A percentile compares a stretch with the other conserved stretches of the same genome.
These are phyloP conservation scores for Termitomyces heimii DNA, from an alignment of 768 basidiomycete genomes.

Conservation along the genomic window DNA sequence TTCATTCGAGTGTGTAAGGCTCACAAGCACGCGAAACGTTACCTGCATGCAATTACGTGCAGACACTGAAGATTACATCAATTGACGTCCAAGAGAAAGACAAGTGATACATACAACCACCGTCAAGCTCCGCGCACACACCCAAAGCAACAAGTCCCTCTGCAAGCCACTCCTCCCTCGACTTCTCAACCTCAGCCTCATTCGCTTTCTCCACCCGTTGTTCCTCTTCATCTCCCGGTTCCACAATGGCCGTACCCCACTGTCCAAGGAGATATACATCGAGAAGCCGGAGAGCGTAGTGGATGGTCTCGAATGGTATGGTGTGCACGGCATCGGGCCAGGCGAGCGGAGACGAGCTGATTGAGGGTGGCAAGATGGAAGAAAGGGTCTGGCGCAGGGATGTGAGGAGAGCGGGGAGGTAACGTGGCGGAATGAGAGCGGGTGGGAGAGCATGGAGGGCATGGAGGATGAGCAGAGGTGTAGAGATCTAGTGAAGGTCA, in stretches of 20 bases:
- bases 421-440: conserved; percentile 27
- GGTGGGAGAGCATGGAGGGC: conserved; percentile 45
- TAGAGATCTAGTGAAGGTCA: conserved; percentile 36
- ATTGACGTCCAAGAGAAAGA: not conserved
- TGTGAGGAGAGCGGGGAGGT: conserved; percentile 27
- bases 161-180: conserved; percentile 38
- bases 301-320: conserved; percentile 37
- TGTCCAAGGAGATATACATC: conserved; percentile 59
- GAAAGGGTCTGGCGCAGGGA: conserved; percentile 23
- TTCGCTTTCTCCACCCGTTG: conserved; percentile 4
- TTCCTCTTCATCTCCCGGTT: conserved; percentile 6
- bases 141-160: conserved; percentile 47
- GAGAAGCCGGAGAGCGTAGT: conserved; percentile 52
- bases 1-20: conserved; percentile 57
- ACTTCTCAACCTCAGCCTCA: conserved; percentile 21
- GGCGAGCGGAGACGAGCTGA: conserved; percentile 30
- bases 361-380: conserved; percentile 29
- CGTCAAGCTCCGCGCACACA: conserved; percentile 36
- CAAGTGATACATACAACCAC: conserved; percentile 13
- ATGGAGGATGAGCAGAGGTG: conserved; percentile 45
- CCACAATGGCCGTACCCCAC: conserved; percentile 30
- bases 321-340: conserved; percentile 18
- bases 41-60: conserved; percentile 46
- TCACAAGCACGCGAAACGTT: conserved; percentile 62
- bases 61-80: not conserved